Base-by-base conservation (phyloP, 495 filamentous ascomycete genomes). In the Thozetella sp. region DNA sequence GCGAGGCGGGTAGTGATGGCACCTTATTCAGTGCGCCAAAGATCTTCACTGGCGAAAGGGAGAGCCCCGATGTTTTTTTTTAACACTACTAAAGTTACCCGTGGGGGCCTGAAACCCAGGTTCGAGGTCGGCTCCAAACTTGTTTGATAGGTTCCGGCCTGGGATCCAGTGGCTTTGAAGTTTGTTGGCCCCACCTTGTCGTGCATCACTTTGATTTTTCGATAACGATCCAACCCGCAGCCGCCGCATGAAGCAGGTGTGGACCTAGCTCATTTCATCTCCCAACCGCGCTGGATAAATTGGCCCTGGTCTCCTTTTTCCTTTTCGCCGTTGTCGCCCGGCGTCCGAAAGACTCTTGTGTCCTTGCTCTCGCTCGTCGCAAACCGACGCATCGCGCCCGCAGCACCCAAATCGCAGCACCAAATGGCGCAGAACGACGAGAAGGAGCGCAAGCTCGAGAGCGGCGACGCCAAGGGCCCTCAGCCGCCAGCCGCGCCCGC, bases 371-470 rank as follows among this genome's bases (percentile, higher is more conserved):
- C 20, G 43, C 43, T 11, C 43, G 10, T 4, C 12, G 43, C 43
- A 48, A 48, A 10, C 43, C 6, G 9, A 15, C n/a, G 9, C 12
- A 20, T 15, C 9, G 43, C 17, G 9, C 43, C 43, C 43, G 43
- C 43, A 48, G 12, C 43, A n/a, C 43, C n/a, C n/a, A n/a, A n/a
- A 48, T 6, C 30, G 30, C 30, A 37, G 30, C 30, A 37, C 6
- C 12, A 9, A 48, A 63, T 63, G 61, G 57, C 57, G 25, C 17
- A 58, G 26, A 30, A 40, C 30, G n/a, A 37, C 13, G 59, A 63
- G 12, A 53, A 63, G 22, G 61, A 63, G 45, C 61, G 61, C 48
- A 63, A 63, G 61, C 57, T 63, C 52, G 61, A 63, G 46, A 30
- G 57, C 57, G 61, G 61, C 45, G 61, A 50, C 40, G 57, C 53